Evolutionary conservation across 1,139 yeast genomes (phyloP), one percentile per base, ranked within the genome.

Genomic region (Geotrichum bryndzae): DNA sequence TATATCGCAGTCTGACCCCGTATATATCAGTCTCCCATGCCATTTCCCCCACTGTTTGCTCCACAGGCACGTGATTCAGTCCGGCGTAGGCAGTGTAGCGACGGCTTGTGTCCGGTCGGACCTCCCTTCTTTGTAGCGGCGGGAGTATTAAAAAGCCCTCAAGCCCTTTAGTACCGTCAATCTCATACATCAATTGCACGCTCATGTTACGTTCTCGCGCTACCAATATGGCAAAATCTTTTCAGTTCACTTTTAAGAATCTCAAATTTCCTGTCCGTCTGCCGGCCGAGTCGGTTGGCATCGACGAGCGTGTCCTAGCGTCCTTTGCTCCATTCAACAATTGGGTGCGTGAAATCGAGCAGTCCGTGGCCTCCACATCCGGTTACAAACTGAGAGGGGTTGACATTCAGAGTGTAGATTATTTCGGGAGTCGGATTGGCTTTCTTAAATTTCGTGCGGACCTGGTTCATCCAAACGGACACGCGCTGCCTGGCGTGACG

Each of bases 391-490:
- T 69, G 8, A 35, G 52, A 10, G 48, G 48, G 2, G 66, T 69
- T 38, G 63, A 66, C 5, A 64, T 69, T 50, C 72, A 69, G 56
- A 64, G 68, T 31, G 65, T 67, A 2, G 72, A 69, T 53, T 51
- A 51, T 22, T 69, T 69, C 54, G 64, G 66, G 3, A 53, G 61
- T 23, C 62, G 60, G 38, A 60, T 69, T 11, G 72, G 72, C 11
- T 69, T 69, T 63, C 57, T 69, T 54, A 69, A 69, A 62, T 58
- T 69, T 35, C 62, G 64, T 46, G 66, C 70, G 10, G 66, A 66
- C 10, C 63, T 69, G 7, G 33, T 63, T 2, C 66, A 67, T 55
- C 67, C 68, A 13, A 65, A 65, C 46, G 67, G 66, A 13, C 64
- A 60, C 51, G 54, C 66, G 8, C 53, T 69, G n/a, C 69, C 72